These are phyloP conservation scores for Colletotrichum sp. DNA, from an alignment of 2,329 filamentous ascomycete species.

Conservation along the genomic window DNA sequence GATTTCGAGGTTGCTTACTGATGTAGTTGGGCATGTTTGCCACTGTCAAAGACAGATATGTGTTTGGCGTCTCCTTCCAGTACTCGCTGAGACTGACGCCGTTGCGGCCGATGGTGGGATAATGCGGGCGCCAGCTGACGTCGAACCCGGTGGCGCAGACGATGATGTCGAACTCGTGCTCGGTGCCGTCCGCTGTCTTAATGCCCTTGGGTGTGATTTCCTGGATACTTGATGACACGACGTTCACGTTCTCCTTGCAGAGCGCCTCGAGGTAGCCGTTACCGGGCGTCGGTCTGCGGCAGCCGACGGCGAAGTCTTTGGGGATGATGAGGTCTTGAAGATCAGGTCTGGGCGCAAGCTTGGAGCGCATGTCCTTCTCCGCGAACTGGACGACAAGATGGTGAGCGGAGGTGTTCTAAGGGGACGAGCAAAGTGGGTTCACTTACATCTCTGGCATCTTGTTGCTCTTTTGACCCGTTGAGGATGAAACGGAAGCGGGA, in stretches of 20 bases:
- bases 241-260: slow-evolving; percentile 27
- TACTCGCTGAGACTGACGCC: slow-evolving; percentile 23
- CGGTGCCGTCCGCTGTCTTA: slow-evolving; percentile 27
- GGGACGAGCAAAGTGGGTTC: background rate
- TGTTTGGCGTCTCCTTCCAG: slow-evolving; percentile 25
- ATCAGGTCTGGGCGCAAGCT: slow-evolving; percentile 44
- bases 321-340: slow-evolving; percentile 51
- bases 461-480: slow-evolving; percentile 50
- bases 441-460: slow-evolving; percentile 32
- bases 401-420: background rate
- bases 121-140: slow-evolving; percentile 25
- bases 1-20: slow-evolving; percentile 17
- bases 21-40: slow-evolving; percentile 30
- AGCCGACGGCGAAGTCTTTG: slow-evolving; percentile 24
- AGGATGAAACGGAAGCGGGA: slow-evolving; percentile 58
- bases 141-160: slow-evolving; percentile 40
- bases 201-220: slow-evolving; percentile 34
- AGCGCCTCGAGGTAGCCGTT: slow-evolving; percentile 34
- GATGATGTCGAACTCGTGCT: slow-evolving; percentile 34
- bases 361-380: slow-evolving; percentile 42
- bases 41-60: slow-evolving; percentile 26
- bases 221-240: slow-evolving; percentile 25
- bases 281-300: slow-evolving; percentile 28
- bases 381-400: background rate
- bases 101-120: slow-evolving; percentile 26